Evolutionary conservation across 305 asterid species (phyloP).

Genomic region (Nicotiana rustica): DNA sequence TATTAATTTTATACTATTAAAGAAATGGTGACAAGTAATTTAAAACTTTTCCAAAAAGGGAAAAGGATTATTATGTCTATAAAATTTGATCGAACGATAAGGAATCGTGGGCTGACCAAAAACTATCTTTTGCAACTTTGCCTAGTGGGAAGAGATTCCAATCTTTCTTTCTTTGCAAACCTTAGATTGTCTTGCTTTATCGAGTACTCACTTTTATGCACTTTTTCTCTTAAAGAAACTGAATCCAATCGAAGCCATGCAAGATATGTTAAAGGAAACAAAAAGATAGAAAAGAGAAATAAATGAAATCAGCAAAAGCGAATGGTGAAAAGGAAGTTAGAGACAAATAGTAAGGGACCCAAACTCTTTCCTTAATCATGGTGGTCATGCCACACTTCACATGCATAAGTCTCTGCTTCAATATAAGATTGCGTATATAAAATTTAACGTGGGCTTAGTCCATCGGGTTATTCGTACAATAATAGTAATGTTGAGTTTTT

Average conservation of each 20-base stretch:
- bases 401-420: not conserved
- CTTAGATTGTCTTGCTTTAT: not conserved
- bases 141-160: not conserved
- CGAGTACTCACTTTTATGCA: slow-evolving; percentile 31
- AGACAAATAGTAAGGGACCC: too few species aligned
- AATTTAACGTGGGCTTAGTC: too few species aligned
- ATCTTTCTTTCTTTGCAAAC: not conserved
- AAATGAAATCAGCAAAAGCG: not conserved
- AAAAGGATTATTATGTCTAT: too few species aligned
- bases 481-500: too few species aligned
- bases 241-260: slow-evolving; percentile 21
- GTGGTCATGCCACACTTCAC: not conserved
- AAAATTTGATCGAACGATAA: too few species aligned
- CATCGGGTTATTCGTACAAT: too few species aligned
- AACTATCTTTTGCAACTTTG: not conserved
- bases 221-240: not conserved
- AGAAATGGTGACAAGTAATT: too few species aligned
- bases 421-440: too few species aligned
- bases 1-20: too few species aligned
- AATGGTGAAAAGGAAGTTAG: not conserved
- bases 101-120: not conserved
- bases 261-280: not conserved
- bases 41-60: too few species aligned
- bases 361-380: not conserved
- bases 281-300: not conserved